Evolutionary conservation across 805 yeast genomes (phyloP), one percentile per base, ranked within the genome.

Genomic region (Yarrowia hollandica): DNA sequence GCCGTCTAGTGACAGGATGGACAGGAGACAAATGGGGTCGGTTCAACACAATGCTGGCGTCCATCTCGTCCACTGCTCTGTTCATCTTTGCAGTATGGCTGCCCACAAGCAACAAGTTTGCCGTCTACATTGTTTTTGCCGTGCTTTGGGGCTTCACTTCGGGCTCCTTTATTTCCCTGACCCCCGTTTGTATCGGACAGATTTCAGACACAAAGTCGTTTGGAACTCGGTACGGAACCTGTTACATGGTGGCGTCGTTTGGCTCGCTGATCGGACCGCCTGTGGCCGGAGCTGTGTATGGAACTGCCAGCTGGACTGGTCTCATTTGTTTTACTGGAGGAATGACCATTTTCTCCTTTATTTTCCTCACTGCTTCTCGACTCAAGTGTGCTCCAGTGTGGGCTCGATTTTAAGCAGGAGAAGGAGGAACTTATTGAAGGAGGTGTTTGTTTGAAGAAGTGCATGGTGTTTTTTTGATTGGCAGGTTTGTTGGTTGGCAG

Each of bases 151-250:
- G 90, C 0, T 80, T 84, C 64, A 77, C 79, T 60, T 75, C 81
- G 26, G 83, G 89, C 3, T 79, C 86, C 16, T 81, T 86, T 5
- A 72, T 87, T 38, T 78, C 88, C 0, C 66, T 86, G 52, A 79
- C 86, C 0, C 90, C 92, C 0, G 83, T 82, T 4, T 85, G 91
- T 62, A 77, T 85, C n/a, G 80, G 87, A 0, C 79, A 80, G 44
- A 81, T 87, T 25, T 80, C 85, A n/a, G 78, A 77, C 14, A 83
- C 85, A 0, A 75, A 77, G 61, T 80, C 83, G 59, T 86, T 85
- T 67, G 91, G 91, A 16, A 82, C 81, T 62, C 71, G 86, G 18
- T 86, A 82, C 63, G 90, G 90, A 0, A 77, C 88, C 14, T 78
- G 83, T 62, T 85, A 83, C 68, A 82, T 82, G 50, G 62, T 74